Evolutionary conservation across 2,329 filamentous ascomycete species (phyloP).

Genomic region (Microdochium bolleyi): DNA sequence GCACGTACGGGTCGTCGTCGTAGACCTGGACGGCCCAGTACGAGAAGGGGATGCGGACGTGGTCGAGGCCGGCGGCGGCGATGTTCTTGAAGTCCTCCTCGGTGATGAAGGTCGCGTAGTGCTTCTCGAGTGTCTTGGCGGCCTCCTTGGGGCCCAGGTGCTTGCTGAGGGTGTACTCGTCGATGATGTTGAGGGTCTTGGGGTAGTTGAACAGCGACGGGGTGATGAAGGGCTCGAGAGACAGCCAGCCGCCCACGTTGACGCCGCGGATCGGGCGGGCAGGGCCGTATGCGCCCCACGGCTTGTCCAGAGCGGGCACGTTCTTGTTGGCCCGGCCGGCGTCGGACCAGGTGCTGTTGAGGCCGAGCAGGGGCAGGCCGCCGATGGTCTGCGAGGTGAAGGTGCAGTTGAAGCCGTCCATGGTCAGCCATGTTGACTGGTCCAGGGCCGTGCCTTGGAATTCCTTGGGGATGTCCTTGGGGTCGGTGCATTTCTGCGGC

Average conservation of each 20-base stretch:
- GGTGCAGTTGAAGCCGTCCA: conserved; percentile 64
- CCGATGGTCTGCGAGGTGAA: conserved; percentile 62
- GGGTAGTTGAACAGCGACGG: conserved; percentile 59
- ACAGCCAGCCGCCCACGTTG: conserved; percentile 13
- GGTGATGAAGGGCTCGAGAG: conserved; percentile 59
- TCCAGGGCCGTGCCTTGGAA: conserved; percentile 59
- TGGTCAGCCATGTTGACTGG: conserved; percentile 68
- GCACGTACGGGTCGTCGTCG: conserved; percentile 38
- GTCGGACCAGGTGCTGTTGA: conserved; percentile 63
- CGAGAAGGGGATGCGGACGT: conserved; percentile 49
- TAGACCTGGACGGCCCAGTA: conserved; percentile 50
- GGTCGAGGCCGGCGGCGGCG: conserved; percentile 46
- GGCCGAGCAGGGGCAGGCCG: conserved; percentile 60
- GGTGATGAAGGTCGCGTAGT: conserved; percentile 42
- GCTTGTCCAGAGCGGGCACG: conserved; percentile 53
- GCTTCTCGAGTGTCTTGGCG: conserved; percentile 33
- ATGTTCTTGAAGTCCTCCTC: conserved; percentile 48
- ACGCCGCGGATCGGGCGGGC: conserved; percentile 7
- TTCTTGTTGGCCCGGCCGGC: conserved; percentile 53
- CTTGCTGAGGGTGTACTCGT: conserved; percentile 42
- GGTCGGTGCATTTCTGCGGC: not conserved
- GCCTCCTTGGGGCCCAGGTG: conserved; percentile 33
- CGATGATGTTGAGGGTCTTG: conserved; percentile 23
- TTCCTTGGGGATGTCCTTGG: conserved; percentile 31
- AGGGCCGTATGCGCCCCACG: conserved; percentile 46